Base-by-base conservation (phyloP, 2,329 filamentous ascomycete species). In the Chaetothyriales sp. region DNA sequence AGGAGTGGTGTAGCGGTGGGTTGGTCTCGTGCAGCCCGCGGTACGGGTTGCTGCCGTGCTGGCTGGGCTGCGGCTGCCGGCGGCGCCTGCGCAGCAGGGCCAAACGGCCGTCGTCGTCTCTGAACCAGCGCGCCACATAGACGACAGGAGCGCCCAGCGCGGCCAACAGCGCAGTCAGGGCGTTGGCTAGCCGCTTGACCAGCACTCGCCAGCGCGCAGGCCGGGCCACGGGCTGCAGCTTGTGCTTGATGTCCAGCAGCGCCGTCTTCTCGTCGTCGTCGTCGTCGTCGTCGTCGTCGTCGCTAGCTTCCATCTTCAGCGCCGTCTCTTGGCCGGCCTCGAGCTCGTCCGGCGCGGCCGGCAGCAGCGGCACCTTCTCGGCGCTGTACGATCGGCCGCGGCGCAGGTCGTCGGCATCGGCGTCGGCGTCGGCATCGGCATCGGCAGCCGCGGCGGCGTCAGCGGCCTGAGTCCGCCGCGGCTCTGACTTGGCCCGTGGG, bases 121-220 rank as follows among this genome's bases (percentile, higher is more conserved):
- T 90, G 61, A 97, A 84, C 64, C 79, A 89, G 58, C 86, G 83
- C 54, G 89, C 80, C 51, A 95, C 69, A 68, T 90, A 95, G 48
- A 89, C 78, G 18, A 83, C 86, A 1, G 90, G 90, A 19, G 85
- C 82, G 22, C 85, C 78, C 54, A 97, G 70, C 13, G 86, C 86
- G 48, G 85, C 83, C 51, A 95, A 69, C 46, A 95, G 75, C 71
- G 86, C 81, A 55, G 90, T 76, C 52, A 95, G 72, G 54, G 81
- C 80, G 53, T 78, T 77, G 44, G 82, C 82, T 54, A 95, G 76
- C 61, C 81, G 80, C 66, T 82, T 78, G 18, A 86, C 82, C 56
- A 87, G 70, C 33, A 73, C 62, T 62, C 73, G 75, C 53, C 70
- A 63, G 50, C 66, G 67, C 51, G 64, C 70, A 49, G 66, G 57